Conservation (phyloP, 805 yeast species). For the Spathaspora arborariae region DNA sequence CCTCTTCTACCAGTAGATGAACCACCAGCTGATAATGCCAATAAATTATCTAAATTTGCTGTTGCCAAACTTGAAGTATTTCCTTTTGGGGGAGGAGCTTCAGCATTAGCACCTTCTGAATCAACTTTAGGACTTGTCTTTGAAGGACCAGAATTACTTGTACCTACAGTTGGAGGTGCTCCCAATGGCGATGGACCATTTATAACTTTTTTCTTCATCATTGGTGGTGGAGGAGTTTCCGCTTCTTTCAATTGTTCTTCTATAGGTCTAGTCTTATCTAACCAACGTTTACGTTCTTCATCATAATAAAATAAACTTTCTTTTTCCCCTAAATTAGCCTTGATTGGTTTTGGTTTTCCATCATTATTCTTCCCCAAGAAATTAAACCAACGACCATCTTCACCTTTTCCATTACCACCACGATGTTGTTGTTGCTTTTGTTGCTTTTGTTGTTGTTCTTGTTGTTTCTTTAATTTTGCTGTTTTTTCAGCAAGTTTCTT, state of each 20-base stretch:
- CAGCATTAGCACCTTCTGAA: conserved; percentile 8
- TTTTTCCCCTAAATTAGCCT: conserved; percentile 83
- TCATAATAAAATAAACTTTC: conserved; percentile 68
- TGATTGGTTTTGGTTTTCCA: conserved; percentile 69
- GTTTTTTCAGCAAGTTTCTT: conserved; percentile 16
- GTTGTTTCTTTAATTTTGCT: conserved; percentile 14
- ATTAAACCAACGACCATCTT: conserved; percentile 51
- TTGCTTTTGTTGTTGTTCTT: conserved; percentile 13
- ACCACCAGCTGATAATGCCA: conserved; percentile 26
- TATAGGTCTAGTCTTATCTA: conserved; percentile 61
- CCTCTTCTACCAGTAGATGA: conserved; percentile 19
- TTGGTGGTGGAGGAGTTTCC: conserved; percentile 68
- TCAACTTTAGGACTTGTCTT: conserved; percentile 7
- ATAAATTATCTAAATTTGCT: conserved; percentile 40
- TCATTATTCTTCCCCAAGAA: conserved; percentile 41
- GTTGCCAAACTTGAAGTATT: conserved; percentile 26
- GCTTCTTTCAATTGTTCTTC: conserved; percentile 58
- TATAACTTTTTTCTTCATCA: conserved; percentile 16
- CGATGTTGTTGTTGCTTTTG: conserved; percentile 2
- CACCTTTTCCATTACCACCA: conserved; percentile 4
- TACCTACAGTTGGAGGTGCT: conserved; percentile 9
- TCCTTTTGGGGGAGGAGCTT: conserved; percentile 8
- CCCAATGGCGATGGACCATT: neutral
- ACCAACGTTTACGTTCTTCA: conserved; percentile 83
- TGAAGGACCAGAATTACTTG: conserved; percentile 5